phyloP scores from a whole-genome alignment of 192 early-diverging fungal species.

The Chytriomyces confervae region DNA sequence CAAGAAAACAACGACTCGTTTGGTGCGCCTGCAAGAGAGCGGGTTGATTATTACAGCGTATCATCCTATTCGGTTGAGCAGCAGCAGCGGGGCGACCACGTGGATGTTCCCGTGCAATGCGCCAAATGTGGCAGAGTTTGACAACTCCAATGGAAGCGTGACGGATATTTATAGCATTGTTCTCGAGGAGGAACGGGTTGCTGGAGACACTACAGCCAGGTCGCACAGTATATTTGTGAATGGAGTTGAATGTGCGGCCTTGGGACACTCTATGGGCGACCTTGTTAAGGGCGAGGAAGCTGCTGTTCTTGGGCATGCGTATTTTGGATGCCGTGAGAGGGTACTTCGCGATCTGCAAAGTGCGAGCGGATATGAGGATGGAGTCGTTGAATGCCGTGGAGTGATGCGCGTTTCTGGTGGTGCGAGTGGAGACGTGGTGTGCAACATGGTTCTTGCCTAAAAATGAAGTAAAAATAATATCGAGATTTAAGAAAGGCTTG shows the following conservation, averaged over 20 bases:
- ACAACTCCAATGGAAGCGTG: neutral
- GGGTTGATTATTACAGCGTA: conserved; percentile 40
- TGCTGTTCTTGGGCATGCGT: conserved; percentile 23
- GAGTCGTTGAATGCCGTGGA: conserved; percentile 27
- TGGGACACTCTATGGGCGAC: conserved; percentile 31
- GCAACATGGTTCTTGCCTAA: no score
- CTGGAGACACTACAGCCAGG: neutral
- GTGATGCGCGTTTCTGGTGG: neutral
- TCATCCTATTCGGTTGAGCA: conserved; percentile 30
- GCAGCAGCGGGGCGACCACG: neutral
- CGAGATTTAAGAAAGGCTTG: no score
- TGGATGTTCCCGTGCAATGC: conserved; percentile 36
- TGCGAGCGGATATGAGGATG: conserved; percentile 25
- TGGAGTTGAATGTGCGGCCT: conserved; percentile 33
- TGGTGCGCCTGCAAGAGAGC: neutral
- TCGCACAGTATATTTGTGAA: conserved; percentile 9
- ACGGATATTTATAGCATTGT: conserved; percentile 34
- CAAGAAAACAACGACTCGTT: neutral
- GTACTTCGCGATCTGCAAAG: conserved; percentile 8
- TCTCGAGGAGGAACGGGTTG: conserved; percentile 11
- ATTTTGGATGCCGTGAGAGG: conserved; percentile 38
- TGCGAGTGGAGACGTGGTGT: no score
- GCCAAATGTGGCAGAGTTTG: conserved; percentile 9
- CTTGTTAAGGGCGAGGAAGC: conserved; percentile 9
- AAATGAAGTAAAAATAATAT: no score